Percentiles rank a stretch among this genome's conserved stretches.
phyloP scores from a whole-genome alignment of 2,329 filamentous ascomycete genomes.

The Sporothrix curviconia region DNA sequence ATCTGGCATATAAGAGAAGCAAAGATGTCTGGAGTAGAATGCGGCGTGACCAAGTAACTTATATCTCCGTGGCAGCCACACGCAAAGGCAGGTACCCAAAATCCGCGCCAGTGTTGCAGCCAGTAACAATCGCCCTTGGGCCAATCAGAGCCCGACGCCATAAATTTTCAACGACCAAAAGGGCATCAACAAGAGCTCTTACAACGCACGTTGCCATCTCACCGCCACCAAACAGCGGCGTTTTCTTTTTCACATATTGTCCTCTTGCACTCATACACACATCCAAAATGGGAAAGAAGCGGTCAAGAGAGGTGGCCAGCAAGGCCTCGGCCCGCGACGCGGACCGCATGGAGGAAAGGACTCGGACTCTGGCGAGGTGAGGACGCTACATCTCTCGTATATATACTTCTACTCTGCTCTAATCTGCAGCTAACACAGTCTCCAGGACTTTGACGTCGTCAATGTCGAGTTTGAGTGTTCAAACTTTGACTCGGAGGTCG shows the following conservation, averaged over 20 bases:
- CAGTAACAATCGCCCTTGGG: background rate
- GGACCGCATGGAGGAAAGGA: conserved; percentile 37
- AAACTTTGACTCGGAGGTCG: conserved; percentile 80
- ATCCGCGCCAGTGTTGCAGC: background rate
- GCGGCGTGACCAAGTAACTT: too few relatives aligned
- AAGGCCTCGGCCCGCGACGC: conserved; percentile 22
- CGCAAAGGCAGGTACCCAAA: background rate
- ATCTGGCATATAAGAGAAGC: too few relatives aligned
- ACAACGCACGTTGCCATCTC: too few relatives aligned
- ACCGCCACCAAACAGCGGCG: too few relatives aligned
- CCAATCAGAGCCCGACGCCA: conserved; percentile 14
- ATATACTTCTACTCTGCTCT: background rate
- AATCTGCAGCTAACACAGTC: conserved; percentile 14
- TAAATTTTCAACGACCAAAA: conserved; percentile 14
- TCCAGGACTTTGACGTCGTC: conserved; percentile 79
- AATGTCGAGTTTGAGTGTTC: conserved; percentile 99
- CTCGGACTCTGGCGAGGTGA: conserved; percentile 41
- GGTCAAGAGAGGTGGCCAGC: conserved; percentile 30
- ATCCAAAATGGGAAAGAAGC: conserved; percentile 30
- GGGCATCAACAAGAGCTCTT: background rate
- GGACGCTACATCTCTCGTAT: background rate
- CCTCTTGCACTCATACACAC: background rate
- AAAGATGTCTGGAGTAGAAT: too few relatives aligned
- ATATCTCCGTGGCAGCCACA: background rate
- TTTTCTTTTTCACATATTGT: too few relatives aligned